A percentile compares a stretch with the other conserved stretches of the same genome.
Conservation (phyloP, 495 filamentous ascomycete species). For the Penicillium taxi region DNA sequence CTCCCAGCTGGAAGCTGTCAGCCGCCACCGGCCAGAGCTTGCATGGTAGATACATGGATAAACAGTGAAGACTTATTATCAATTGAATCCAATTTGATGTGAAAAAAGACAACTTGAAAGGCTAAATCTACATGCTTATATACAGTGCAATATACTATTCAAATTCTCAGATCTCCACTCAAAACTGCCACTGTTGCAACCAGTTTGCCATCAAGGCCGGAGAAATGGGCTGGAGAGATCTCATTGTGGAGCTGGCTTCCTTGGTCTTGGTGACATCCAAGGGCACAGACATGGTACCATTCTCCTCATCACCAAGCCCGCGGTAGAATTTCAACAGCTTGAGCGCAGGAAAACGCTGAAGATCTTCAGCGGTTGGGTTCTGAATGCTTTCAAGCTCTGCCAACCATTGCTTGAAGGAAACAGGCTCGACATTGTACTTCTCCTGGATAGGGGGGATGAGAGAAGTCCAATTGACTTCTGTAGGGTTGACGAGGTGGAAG, state of each 20-base stretch:
- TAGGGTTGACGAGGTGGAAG: slow-evolving; percentile 26
- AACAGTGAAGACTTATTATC: too few species aligned
- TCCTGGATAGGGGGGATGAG: slow-evolving; percentile 16
- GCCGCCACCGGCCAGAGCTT: slow-evolving; percentile 13
- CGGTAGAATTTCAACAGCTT: slow-evolving; percentile 25
- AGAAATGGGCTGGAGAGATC: slow-evolving; percentile 11
- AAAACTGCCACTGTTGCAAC: slow-evolving; percentile 20
- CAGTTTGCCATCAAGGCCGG: slow-evolving; percentile 16
- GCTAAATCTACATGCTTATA: too few species aligned
- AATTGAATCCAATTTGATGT: too few species aligned
- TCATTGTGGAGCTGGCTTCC: slow-evolving; percentile 21
- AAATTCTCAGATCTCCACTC: neutral
- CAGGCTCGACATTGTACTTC: slow-evolving; percentile 8
- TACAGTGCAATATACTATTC: too few species aligned
- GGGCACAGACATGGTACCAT: slow-evolving; percentile 9
- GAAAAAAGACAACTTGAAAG: too few species aligned
- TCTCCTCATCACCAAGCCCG: slow-evolving; percentile 8
- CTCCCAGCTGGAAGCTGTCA: slow-evolving; percentile 19
- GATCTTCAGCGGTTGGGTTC: slow-evolving; percentile 9
- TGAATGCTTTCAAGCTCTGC: slow-evolving; percentile 17
- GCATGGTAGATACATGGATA: slow-evolving; percentile 22
- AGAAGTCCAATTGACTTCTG: slow-evolving; percentile 13
- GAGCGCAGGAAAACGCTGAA: slow-evolving; percentile 17
- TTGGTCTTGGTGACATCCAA: slow-evolving; percentile 13
- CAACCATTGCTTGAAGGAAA: slow-evolving; percentile 17